Percentiles rank a stretch among this genome's conserved stretches.
Conservation (phyloP, 108 stramenopile species). For the Nannochloropsis salina region DNA sequence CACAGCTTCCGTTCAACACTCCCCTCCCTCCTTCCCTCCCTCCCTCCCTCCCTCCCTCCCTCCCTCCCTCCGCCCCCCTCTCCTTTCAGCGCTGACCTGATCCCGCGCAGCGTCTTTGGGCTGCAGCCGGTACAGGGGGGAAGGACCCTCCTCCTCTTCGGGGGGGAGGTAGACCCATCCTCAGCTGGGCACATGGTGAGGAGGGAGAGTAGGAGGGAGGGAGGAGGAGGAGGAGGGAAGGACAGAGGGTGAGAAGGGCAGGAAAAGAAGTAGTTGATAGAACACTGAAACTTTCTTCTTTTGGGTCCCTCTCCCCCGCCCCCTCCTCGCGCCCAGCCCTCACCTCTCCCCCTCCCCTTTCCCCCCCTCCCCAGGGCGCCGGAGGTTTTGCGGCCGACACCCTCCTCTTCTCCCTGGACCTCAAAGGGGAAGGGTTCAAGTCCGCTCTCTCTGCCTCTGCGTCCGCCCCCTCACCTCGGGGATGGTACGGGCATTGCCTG, state of each 20-base stretch:
- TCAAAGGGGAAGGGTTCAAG: not conserved
- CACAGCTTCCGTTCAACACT: not conserved
- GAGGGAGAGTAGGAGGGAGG: not conserved
- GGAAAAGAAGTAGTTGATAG: not conserved
- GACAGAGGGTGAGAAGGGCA: not conserved
- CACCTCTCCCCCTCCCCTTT: not conserved
- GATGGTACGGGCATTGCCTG: not conserved
- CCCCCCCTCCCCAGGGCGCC: not conserved
- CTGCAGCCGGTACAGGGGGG: slow-evolving; percentile 13
- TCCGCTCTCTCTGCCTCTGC: not conserved
- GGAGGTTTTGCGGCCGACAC: not conserved
- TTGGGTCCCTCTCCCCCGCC: not conserved
- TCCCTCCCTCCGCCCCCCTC: not conserved
- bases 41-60: not conserved
- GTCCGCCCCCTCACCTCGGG: not conserved
- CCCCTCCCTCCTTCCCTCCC: not conserved
- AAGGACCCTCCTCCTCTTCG: not conserved
- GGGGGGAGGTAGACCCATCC: not conserved
- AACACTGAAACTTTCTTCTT: not conserved
- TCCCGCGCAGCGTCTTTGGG: not conserved
- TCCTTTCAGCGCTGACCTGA: not conserved
- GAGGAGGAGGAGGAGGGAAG: not conserved
- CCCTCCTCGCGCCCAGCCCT: not conserved
- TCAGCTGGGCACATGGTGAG: slow-evolving; percentile 16
- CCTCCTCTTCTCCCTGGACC: not conserved